Conservation (phyloP, 345 rosid genomes). For the Acer negundo region DNA sequence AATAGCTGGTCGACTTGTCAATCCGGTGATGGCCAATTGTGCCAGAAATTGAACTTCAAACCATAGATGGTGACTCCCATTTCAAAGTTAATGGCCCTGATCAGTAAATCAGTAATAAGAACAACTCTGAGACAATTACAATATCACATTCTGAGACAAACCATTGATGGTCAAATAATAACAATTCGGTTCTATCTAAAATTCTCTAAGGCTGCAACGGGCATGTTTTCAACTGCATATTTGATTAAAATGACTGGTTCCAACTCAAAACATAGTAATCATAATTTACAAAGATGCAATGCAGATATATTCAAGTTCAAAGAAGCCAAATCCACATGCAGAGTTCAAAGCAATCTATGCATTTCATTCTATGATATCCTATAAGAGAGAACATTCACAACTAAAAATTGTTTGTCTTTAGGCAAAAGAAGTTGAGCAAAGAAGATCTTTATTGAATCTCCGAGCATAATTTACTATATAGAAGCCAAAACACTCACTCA, state of each 20-base stretch:
- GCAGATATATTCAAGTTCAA: not conserved
- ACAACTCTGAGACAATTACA: not conserved
- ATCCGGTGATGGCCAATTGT: not conserved
- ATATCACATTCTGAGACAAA: not conserved
- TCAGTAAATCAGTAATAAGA: not conserved
- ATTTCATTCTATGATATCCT: slow-evolving; percentile 27
- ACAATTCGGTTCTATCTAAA: not conserved
- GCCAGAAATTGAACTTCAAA: no score
- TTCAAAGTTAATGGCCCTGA: not conserved
- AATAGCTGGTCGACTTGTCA: not conserved
- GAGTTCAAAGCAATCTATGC: slow-evolving; percentile 12
- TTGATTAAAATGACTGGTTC: not conserved
- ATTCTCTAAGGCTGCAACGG: not conserved
- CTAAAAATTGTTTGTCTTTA: slow-evolving; percentile 23
- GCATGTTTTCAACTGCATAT: not conserved
- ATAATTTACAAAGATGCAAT: slow-evolving; percentile 22
- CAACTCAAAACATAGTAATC: not conserved
- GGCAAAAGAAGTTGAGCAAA: slow-evolving; percentile 21
- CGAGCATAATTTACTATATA: slow-evolving; percentile 22
- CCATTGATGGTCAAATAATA: not conserved
- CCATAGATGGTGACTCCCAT: no score
- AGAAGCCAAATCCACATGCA: slow-evolving; percentile 14
- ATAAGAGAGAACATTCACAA: slow-evolving; percentile 22
- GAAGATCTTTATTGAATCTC: slow-evolving; percentile 30
- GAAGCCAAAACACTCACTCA: slow-evolving; percentile 18